Base-by-base conservation (phyloP, 1,139 yeast species). In the Wickerhamomyces sp. region DNA sequence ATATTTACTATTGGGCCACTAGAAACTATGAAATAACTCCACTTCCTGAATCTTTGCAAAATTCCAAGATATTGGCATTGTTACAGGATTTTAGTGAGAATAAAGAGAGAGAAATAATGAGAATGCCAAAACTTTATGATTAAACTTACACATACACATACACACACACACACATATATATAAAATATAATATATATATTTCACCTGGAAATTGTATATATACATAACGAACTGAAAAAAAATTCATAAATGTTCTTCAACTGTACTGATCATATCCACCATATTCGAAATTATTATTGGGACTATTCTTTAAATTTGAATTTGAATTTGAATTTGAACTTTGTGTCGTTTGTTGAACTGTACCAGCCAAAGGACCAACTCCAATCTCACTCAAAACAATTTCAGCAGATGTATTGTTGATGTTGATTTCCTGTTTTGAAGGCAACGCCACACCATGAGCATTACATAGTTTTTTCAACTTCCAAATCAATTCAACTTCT, bases 1-100 rank as follows among this genome's bases (percentile, higher is more conserved):
- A 91, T 57, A 89, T 91, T 44, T 93, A 87, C 61, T 91, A 91
- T 64, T 91, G 98, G 97, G 96, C 95, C 17, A 87, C 96, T 7
- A 73, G 75, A 49, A 86, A 86, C 61, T 84, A 68, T 52, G 78
- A 75, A 25, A 76, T 81, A 17, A 84, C 89, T 35, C 95, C 95
- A 13, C 68, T 89, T 46, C 96, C 97, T 6, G 89, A 84, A 31
- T 72, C 72, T 52, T 89, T 96, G 95, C 69, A 78, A 55, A 56
- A 79, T 40, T 75, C 86, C 14, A 63, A 71, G 51, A 64, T 91
- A 30, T 69, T 91, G 67, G 58, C 59, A 39, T 57, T 71, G 64
- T 65, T 91, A 46, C 91, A 88, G 56, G 78, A 78, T 33, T 75
- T 81, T 49, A 81, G 94, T 35, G 72, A 75, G 55, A 88, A 87